Base-by-base conservation (phyloP, 306 rosid genomes). In the Neltuma alba region DNA sequence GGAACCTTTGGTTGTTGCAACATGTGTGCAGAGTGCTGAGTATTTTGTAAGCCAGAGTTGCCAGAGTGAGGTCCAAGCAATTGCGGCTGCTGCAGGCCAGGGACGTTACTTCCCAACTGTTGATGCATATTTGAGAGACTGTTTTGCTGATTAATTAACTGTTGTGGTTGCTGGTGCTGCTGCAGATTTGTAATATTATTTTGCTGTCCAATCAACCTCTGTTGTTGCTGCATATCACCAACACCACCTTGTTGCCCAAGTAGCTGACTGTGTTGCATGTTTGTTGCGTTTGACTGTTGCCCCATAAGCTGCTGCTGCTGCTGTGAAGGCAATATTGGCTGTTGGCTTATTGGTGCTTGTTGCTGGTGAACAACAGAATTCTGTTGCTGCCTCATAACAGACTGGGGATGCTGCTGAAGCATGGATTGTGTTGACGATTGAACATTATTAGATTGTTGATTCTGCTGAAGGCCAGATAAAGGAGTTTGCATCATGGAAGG, bases 191-290 rank as follows among this genome's bases (percentile, higher is more conserved):
- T 67, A 38, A 93, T 80, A 83, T 85, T 96, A 86, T 85, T 96
- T 85, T 95, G 94, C 78, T 91, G 99, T 74, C 88, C 84, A 62
- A 88, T 86, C 75, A 92, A 71, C 85, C 99, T 89, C 81, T 90
- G 94, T 40, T 88, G 85, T 48, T 92, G 98, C 82, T 90, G 98
- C 87, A 96, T 81, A 85, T 93, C 99, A 74, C 97, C 92, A 25
- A 88, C 91, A 80, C 85, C 87, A 80, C 73, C 89, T 57, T 89
- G 97, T 66, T 87, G 84, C 70, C 94, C 98, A 64, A 88, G 87
- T 37, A 91, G 79, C 88, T 88, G 92, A 73, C 57, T 74, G 79
- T 91, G 97, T 30, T 87, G 96, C 92, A 91, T 80, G 86, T 78
- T 93, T 45, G 94, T 57, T 77, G 97, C 83, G 87, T 87, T 93